Conservation (phyloP, 768 basidiomycete genomes). For the Kwoniella pini region DNA sequence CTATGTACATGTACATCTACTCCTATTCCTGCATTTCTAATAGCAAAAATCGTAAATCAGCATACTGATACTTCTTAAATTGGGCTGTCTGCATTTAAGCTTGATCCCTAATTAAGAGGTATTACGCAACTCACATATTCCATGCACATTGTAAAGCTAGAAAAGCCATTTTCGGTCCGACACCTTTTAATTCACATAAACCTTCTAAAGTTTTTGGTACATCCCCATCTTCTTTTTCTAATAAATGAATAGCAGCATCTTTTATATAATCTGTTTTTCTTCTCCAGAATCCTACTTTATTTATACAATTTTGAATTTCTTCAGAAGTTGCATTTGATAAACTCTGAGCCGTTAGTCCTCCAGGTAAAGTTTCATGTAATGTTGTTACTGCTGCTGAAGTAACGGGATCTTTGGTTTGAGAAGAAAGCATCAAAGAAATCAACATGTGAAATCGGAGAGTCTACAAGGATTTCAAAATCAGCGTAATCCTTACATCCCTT, state of each 20-base stretch:
- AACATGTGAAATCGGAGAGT: constrained; percentile 80
- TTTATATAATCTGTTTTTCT: constrained; percentile 75
- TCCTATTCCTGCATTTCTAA: constrained; percentile 82
- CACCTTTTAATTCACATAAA: constrained; percentile 81
- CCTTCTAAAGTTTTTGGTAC: constrained; percentile 87
- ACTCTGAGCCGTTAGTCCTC: constrained; percentile 72
- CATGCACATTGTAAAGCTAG: constrained; percentile 77
- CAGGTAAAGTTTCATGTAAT: constrained; percentile 72
- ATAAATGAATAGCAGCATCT: constrained; percentile 68
- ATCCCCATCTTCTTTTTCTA: constrained; percentile 68
- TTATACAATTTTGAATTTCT: constrained; percentile 72
- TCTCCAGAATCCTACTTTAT: constrained; percentile 90
- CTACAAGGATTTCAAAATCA: no score
- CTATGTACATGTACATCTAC: constrained; percentile 96
- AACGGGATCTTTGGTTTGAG: constrained; percentile 91
- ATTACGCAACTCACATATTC: constrained; percentile 50
- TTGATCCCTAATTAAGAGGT: no score
- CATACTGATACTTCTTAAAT: no score
- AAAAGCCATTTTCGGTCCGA: constrained; percentile 97
- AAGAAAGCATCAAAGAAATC: constrained; percentile 90
- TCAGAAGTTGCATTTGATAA: constrained; percentile 66
- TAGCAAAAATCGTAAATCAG: no score
- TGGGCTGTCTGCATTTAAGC: no score
- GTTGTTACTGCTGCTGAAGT: constrained; percentile 76
- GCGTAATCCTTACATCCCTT: no score